Conservation (phyloP, 2,329 filamentous ascomycete species). For the Aureobasidium lini region DNA sequence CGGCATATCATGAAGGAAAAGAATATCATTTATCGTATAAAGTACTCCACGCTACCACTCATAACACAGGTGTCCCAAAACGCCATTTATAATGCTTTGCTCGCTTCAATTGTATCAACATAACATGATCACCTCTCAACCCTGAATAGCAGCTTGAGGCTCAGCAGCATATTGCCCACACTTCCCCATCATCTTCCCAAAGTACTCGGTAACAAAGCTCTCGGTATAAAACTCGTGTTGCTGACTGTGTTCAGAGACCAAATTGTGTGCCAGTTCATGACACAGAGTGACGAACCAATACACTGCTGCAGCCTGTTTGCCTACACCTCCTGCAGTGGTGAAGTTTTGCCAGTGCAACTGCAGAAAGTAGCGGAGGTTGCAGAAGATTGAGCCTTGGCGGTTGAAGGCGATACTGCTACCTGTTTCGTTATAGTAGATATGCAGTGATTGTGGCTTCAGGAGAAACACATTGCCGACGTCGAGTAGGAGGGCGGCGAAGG, state of each 20-base stretch:
- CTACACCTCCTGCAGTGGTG: slow-evolving; percentile 36
- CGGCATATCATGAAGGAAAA: too few species aligned
- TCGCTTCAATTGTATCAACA: too few species aligned
- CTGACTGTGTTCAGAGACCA: slow-evolving; percentile 69
- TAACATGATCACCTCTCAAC: background rate
- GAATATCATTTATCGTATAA: too few species aligned
- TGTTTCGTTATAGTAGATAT: slow-evolving; percentile 77
- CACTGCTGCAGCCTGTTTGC: slow-evolving; percentile 60
- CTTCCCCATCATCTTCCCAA: slow-evolving; percentile 58
- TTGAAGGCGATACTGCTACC: slow-evolving; percentile 92
- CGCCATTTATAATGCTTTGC: background rate
- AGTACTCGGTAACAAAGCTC: slow-evolving; percentile 71
- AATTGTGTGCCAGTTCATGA: slow-evolving; percentile 91
- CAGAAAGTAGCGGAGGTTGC: slow-evolving; percentile 81
- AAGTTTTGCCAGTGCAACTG: slow-evolving; percentile 58
- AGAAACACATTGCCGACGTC: slow-evolving; percentile 67
- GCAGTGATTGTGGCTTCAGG: slow-evolving; percentile 60
- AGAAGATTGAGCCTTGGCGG: slow-evolving; percentile 77
- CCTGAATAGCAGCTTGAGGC: background rate
- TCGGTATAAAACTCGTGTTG: slow-evolving; percentile 82
- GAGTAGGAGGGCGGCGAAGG: slow-evolving; percentile 61
- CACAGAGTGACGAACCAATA: slow-evolving; percentile 97
- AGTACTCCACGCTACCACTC: too few species aligned
- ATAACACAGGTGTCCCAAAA: too few species aligned
- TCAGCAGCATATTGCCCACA: slow-evolving; percentile 24